phyloP scores from a whole-genome alignment of 345 rosid species.

The Mercurialis annua region DNA sequence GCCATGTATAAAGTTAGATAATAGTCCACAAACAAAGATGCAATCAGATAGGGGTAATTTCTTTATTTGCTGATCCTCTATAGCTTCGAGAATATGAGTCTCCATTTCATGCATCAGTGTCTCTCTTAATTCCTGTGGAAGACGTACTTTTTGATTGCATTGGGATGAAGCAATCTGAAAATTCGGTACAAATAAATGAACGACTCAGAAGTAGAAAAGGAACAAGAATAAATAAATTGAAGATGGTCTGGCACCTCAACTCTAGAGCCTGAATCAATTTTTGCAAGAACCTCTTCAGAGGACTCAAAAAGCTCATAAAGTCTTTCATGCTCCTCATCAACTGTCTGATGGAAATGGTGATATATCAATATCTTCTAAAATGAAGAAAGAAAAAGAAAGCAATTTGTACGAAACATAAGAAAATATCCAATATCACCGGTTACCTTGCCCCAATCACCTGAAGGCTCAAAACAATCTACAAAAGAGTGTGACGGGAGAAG shows the following conservation, averaged over 20 bases:
- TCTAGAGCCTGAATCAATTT: conserved; percentile 36
- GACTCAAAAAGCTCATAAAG: conserved; percentile 58
- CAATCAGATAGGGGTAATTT: conserved; percentile 55
- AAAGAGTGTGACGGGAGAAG: conserved; percentile 30
- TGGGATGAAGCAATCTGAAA: conserved; percentile 45
- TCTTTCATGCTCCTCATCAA: conserved; percentile 43
- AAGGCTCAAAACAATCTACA: conserved; percentile 40
- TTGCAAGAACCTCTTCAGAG: conserved; percentile 73
- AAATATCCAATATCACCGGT: conserved; percentile 17
- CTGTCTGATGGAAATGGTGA: conserved; percentile 41
- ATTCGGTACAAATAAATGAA: conserved; percentile 12
- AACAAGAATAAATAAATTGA: conserved; percentile 4
- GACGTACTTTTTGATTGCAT: conserved; percentile 43
- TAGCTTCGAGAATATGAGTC: conserved; percentile 42
- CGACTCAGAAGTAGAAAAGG: not conserved
- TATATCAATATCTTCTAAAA: conserved; percentile 22
- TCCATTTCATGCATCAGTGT: conserved; percentile 74
- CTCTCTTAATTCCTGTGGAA: conserved; percentile 73
- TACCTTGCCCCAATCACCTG: conserved; percentile 51
- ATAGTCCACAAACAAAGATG: conserved; percentile 57
- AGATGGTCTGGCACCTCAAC: conserved; percentile 36
- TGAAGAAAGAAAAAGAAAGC: conserved; percentile 12
- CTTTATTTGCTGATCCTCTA: conserved; percentile 41
- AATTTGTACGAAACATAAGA: not conserved
- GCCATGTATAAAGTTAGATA: conserved; percentile 67